phyloP scores from a whole-genome alignment of 805 yeast species.

The Candida adriatica region DNA sequence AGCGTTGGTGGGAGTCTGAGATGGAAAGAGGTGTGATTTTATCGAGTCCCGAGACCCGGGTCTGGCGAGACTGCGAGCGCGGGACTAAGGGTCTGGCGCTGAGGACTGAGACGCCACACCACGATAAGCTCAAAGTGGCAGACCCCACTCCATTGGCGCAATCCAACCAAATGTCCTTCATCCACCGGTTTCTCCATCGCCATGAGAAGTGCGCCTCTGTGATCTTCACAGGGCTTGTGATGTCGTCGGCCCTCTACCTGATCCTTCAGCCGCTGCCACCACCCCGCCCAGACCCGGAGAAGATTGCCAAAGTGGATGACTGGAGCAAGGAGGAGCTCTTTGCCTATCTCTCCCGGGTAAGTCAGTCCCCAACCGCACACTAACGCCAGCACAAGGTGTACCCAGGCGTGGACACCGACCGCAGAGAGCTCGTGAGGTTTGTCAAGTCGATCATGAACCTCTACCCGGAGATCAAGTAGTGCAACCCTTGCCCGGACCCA shows the following conservation, averaged over 20 bases:
- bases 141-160: neutral
- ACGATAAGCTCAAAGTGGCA: neutral
- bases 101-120: neutral
- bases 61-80: too few relatives aligned
- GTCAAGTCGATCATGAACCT: constrained; percentile 14
- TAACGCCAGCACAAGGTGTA: constrained; percentile 14
- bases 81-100: too few relatives aligned
- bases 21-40: too few relatives aligned
- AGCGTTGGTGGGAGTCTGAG: too few relatives aligned
- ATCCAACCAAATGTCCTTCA: constrained; percentile 8
- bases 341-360: constrained; percentile 11
- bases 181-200: constrained; percentile 6
- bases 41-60: too few relatives aligned
- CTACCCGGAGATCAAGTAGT: constrained; percentile 10
- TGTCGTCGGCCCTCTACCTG: constrained; percentile 11
- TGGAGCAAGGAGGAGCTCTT: constrained; percentile 13
- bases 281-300: constrained; percentile 3
- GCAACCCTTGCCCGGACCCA: too few relatives aligned
- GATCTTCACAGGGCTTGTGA: constrained; percentile 13
- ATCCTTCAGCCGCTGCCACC: constrained; percentile 13
- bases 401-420: constrained; percentile 13
- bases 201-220: constrained; percentile 7
- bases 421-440: constrained; percentile 10
- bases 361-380: constrained; percentile 2
- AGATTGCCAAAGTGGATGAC: constrained; percentile 6